Evolutionary conservation across 2,329 filamentous ascomycete genomes (phyloP).

Genomic region (Fusarium sp.): DNA sequence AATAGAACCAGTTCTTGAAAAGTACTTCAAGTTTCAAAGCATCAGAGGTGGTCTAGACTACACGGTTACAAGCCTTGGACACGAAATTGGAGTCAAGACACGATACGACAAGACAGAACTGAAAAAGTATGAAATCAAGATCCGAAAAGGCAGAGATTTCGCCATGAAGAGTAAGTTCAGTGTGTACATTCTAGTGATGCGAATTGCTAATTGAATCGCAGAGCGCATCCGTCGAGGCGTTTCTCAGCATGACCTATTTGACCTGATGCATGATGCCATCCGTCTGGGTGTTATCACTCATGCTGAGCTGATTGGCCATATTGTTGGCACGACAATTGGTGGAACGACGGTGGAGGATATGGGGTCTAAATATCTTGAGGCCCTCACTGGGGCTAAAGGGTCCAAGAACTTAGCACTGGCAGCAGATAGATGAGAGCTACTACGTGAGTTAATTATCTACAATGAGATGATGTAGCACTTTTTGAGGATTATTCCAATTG

Average conservation of each 20-base stretch:
- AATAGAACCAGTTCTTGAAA: neutral
- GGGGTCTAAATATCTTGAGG: slow-evolving; percentile 17
- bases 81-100: slow-evolving; percentile 8
- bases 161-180: slow-evolving; percentile 3
- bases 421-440: neutral
- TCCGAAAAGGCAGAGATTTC: slow-evolving; percentile 6
- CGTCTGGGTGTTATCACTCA: neutral
- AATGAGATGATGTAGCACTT: no score
- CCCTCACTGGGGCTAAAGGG: slow-evolving; percentile 5
- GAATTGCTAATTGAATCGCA: neutral
- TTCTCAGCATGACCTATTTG: slow-evolving; percentile 8
- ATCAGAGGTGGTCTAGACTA: slow-evolving; percentile 11
- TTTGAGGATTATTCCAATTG: no score
- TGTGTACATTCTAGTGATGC: no score
- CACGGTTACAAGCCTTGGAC: slow-evolving; percentile 2
- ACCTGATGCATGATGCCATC: slow-evolving; percentile 20
- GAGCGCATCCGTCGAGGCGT: slow-evolving; percentile 14
- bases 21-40: slow-evolving; percentile 12
- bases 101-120: slow-evolving; percentile 1
- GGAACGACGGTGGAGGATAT: slow-evolving; percentile 8
- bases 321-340: slow-evolving; percentile 8
- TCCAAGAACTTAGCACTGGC: slow-evolving; percentile 3
- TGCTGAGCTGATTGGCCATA: slow-evolving; percentile 8
- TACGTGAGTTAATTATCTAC: no score
- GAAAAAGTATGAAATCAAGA: slow-evolving; percentile 6